Evolutionary conservation across 352 stramenopile species (phyloP), one percentile per base, ranked within the genome.

Genomic region (Pythium phragmitis): DNA sequence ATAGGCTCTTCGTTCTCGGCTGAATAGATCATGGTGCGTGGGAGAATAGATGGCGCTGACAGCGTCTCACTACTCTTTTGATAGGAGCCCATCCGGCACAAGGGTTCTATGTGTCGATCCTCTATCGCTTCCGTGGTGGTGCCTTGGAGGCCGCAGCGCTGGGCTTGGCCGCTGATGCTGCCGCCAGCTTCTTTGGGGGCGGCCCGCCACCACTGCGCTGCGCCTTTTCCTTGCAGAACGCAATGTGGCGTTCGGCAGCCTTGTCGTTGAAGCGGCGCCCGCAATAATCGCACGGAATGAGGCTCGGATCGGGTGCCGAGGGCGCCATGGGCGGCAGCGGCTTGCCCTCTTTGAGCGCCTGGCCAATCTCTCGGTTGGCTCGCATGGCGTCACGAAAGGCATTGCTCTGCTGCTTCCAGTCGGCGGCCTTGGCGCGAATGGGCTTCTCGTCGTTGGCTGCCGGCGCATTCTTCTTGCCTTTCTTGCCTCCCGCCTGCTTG

Each of bases 221-320:
- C 5, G 81, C 72, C 59, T 91, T 97, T 65, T 96, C 85, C 64
- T 91, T 83, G 66, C 93, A 98, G 61, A 95, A 91, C 17, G 90
- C 72, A 57, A 98, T 98, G 67, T 98, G 93, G 4, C 93, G 75
- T 51, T 98, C 92, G 1, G 91, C 93, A 0, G 93, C 92, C 33
- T 87, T 87, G 37, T 97, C 87, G 62, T 98, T 98, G 67, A 98
- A 98, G 19, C 82, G 80, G 11, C 93, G 85, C 55, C 76, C 85
- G 68, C 93, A 98, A 69, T 96, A 91, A 58, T 96, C 89, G 67
- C 93, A 98, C 41, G 85, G 88, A 21, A 98, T 92, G 7, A 98
- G 73, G 43, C 82, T 95, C 39, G 83, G 83, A 54, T 97, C 85
- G 4, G 81, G 82, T 9, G 79, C 83, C 0, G 85, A 84, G 12